phyloP scores from a whole-genome alignment of 345 rosid species.

The Heritiera littoralis region DNA sequence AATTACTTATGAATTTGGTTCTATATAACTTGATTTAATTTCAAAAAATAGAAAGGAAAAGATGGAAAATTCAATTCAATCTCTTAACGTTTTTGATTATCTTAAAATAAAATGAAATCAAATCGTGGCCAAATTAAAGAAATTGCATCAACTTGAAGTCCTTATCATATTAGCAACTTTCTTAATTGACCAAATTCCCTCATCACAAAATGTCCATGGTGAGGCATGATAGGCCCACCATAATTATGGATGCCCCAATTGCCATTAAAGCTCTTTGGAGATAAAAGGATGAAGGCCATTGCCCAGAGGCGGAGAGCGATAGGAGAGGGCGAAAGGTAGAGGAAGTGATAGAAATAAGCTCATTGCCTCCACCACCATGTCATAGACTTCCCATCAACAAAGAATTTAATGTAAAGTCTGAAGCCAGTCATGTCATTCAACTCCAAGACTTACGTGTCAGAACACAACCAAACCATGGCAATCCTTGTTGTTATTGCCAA shows the following conservation, averaged over 20 bases:
- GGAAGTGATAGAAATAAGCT: background rate
- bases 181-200: background rate
- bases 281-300: background rate
- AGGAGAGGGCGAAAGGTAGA: background rate
- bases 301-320: background rate
- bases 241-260: background rate
- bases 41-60: too few relatives aligned
- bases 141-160: background rate
- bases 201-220: background rate
- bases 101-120: background rate
- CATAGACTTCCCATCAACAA: background rate
- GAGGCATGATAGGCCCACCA: background rate
- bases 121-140: background rate
- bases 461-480: background rate
- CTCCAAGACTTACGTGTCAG: background rate
- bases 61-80: too few relatives aligned
- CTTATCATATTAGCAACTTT: background rate
- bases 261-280: conserved; percentile 1
- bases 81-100: background rate
- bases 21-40: too few relatives aligned
- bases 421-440: background rate
- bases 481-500: background rate
- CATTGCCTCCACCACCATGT: background rate
- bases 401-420: background rate
- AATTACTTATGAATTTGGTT: too few relatives aligned